Evolutionary conservation across 257 asterid genomes (phyloP), one percentile per base, ranked within the genome.

Genomic region (Fraxinus excelsior): DNA sequence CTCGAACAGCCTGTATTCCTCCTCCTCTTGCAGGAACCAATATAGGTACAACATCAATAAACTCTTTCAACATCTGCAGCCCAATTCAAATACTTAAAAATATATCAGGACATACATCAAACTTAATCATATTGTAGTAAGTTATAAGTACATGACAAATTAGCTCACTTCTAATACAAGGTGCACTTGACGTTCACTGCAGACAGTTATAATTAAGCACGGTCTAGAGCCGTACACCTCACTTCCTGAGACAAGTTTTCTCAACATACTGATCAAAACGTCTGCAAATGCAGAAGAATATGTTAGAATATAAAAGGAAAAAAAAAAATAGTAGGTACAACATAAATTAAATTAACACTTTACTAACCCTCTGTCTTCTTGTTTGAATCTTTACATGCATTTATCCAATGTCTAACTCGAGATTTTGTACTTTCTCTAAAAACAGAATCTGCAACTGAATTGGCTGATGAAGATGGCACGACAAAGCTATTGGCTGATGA

Each of bases 101-200:
- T 56, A 65, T 62, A 70, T 79, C 73, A 67, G 80, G 70, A 73
- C 16, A 76, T 49, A 73, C 73, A 64, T 74, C 34, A 10, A 67
- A 71, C 29, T 67, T 56, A 13, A 73, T 62, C 44, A 19, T 14
- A 71, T 14, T 16, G 35, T 38, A 73, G 21, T 18, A 69, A n/a
- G n/a, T n/a, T n/a, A n/a, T n/a, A n/a, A 38, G 16, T 25, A 56
- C 72, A 44, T 29, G 75, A 70, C 67, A 66, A 68, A 76, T 68
- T 73, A 71, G 72, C 83, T 83, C 77, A 93, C 99, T 92, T 88
- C 90, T 67, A 85, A 25, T 58, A 79, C 89, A 76, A 95, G 96
- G 71, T 81, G 87, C 80, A 90, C 96, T 86, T 95, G 99, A 67
- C 90, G 92, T 74, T 90, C 96, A 71, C 96, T 93, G 90, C 94